Base-by-base conservation (phyloP, 2,329 filamentous ascomycete genomes). In the Penicillium sp. region DNA sequence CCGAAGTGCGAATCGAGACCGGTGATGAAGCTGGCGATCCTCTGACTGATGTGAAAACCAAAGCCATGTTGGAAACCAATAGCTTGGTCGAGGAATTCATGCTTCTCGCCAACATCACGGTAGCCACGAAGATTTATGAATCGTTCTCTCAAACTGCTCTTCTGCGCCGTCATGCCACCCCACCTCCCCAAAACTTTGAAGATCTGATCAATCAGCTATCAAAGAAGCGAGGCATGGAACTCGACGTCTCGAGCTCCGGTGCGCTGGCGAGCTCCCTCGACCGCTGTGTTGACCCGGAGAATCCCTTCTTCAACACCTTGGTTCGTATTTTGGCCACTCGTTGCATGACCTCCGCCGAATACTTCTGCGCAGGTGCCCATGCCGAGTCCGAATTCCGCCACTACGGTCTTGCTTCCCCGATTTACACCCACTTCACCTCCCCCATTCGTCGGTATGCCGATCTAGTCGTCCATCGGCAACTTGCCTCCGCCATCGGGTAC, bases 341-440 rank as follows among this genome's bases (percentile, higher is more conserved):
- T 24, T 98, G 93, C 79, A 98, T 98, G 93, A 95, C 95, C 78
- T 93, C 89, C 46, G 93, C 93, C 53, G 93, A 98, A 72, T 98
- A 98, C 73, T 98, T 98, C 72, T 93, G 88, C 72, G 88, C 91
- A 0, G 93, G 93, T 51, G 90, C 90, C 5, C 90, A 96, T 67
- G 83, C 90, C 0, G 91, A 93, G 67, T 86, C 89, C 0, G 93
- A 97, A 66, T 98, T 95, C 78, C 83, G 89, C 45, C 94, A 98
- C 73, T 98, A 98, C 70, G 93, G 93, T 58, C 83, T 98, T 33
- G 94, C 94, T 0, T 90, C 86, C 3, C 88, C 94, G 63, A 98
- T 98, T 66, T 98, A 98, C 75, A 98, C 93, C 2, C 93, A 98
- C 70, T 98, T 98, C 72, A 98, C 93, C 0, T 94, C 88, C 3